Evolutionary conservation across 768 basidiomycete genomes (phyloP), one percentile per base, ranked within the genome.

Genomic region (Phanerodontia chrysosporium): DNA sequence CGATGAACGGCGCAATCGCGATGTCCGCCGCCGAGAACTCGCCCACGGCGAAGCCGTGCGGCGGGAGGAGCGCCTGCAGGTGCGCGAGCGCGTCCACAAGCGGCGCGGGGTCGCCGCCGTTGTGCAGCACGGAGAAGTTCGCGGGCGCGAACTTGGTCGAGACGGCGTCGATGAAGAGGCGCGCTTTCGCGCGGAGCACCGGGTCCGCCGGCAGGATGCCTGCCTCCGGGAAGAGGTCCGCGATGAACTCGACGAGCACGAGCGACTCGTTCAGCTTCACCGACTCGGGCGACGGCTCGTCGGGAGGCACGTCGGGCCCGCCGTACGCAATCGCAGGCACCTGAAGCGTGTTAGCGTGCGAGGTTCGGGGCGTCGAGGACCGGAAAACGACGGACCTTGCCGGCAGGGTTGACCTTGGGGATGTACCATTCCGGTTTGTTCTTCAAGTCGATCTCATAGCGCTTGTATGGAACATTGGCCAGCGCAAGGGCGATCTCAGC

Each of bases 401-500:
- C 80, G 0, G 80, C 84, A 1, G 82, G 83, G 70, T 89, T 89
- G 32, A 89, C 80, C 59, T 83, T 78, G 0, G 80, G 77, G 0
- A 80, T 80, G 66, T 85, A 87, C 86, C 86, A 87, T 49, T 79
- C 82, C 0, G 86, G 86, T 72, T 89, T 89, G 73, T 85, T 83
- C 62, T 58, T 49, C 14, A 89, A 70, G 63, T 87, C 83, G 48
- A 89, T 80, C 62, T 86, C 79, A 60, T 74, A 85, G 16, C 76
- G 69, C 21, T 74, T 81, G 67, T 73, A 83, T 1, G 76, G 63
- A 3, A 80, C 74, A 4, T 78, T 75, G 2, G 80, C 77, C 63
- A 88, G 86, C 16, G 76, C 74, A 25, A 89, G 77, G 1, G 86
- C 84, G 21, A 89, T 74, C 59, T 86, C 81, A 16, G 77, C 77